A percentile compares a stretch with the other conserved stretches of the same genome.
Evolutionary conservation across 148 eudicot species (phyloP).

Genomic region (Vaccinium vitisidaea): DNA sequence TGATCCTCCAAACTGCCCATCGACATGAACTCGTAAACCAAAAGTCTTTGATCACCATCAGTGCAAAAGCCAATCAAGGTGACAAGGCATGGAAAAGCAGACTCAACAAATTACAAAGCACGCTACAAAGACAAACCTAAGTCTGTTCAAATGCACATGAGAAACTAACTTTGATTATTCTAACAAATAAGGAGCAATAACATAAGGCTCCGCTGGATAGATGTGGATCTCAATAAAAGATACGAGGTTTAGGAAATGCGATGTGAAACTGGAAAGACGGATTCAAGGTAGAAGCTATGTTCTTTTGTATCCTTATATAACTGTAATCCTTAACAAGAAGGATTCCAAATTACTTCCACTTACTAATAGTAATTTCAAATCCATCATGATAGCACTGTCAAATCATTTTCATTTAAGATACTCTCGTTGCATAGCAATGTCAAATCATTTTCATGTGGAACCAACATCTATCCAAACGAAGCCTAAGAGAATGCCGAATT

Average conservation of each 20-base stretch:
- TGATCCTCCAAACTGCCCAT: slow-evolving; percentile 85
- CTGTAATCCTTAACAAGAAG: neutral
- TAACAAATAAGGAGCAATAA: neutral
- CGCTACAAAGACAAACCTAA: neutral
- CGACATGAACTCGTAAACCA: slow-evolving; percentile 84
- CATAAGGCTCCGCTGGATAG: neutral
- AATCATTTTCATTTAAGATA: neutral
- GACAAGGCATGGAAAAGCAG: slow-evolving; percentile 86
- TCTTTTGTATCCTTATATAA: neutral
- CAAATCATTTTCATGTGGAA: neutral
- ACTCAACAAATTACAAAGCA: slow-evolving; percentile 32
- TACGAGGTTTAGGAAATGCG: neutral
- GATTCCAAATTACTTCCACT: neutral
- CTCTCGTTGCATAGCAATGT: neutral
- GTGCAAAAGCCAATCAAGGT: slow-evolving; percentile 84
- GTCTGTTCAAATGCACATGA: neutral
- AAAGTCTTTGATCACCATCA: slow-evolving; percentile 71
- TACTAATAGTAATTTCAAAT: neutral
- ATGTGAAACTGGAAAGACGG: neutral
- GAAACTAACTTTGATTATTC: neutral
- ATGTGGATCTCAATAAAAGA: neutral
- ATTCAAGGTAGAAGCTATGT: neutral
- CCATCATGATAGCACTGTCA: neutral
- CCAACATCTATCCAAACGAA: neutral
- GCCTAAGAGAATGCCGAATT: neutral